phyloP scores from a whole-genome alignment of 345 rosid genomes.

The Toxicodendron radicans region DNA sequence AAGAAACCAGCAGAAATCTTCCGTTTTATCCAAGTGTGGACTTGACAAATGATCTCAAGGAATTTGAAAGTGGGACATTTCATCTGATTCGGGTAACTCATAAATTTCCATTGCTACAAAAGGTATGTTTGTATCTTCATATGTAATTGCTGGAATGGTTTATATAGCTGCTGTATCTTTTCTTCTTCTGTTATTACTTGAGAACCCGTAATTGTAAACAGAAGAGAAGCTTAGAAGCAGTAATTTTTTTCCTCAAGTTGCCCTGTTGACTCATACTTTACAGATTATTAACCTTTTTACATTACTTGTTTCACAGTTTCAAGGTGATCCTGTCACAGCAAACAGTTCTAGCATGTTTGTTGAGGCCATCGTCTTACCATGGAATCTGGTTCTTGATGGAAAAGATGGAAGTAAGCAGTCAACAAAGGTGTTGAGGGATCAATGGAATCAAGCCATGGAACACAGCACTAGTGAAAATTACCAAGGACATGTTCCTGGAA shows the following conservation, averaged over 20 bases:
- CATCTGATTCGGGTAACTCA: slow-evolving; percentile 63
- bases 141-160: neutral
- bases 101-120: slow-evolving; percentile 55
- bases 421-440: slow-evolving; percentile 23
- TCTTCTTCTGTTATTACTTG: neutral
- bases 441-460: slow-evolving; percentile 11
- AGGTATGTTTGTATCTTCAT: slow-evolving; percentile 37
- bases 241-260: neutral
- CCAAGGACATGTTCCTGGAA: slow-evolving; percentile 40
- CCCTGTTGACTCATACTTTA: neutral
- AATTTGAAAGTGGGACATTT: slow-evolving; percentile 47
- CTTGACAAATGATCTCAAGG: slow-evolving; percentile 36
- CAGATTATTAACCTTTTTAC: slow-evolving; percentile 1
- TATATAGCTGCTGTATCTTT: neutral
- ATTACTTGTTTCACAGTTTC: slow-evolving; percentile 38
- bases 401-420: slow-evolving; percentile 37
- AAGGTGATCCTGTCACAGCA: slow-evolving; percentile 39
- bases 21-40: slow-evolving; percentile 34
- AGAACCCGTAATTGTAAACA: neutral
- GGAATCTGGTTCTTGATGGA: slow-evolving; percentile 60
- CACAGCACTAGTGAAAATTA: slow-evolving; percentile 11
- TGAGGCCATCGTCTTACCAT: slow-evolving; percentile 75
- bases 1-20: slow-evolving; percentile 41
- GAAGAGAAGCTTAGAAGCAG: neutral
- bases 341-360: slow-evolving; percentile 43